Conservation (phyloP, 495 filamentous ascomycete species). For the Neurospora sp. region DNA sequence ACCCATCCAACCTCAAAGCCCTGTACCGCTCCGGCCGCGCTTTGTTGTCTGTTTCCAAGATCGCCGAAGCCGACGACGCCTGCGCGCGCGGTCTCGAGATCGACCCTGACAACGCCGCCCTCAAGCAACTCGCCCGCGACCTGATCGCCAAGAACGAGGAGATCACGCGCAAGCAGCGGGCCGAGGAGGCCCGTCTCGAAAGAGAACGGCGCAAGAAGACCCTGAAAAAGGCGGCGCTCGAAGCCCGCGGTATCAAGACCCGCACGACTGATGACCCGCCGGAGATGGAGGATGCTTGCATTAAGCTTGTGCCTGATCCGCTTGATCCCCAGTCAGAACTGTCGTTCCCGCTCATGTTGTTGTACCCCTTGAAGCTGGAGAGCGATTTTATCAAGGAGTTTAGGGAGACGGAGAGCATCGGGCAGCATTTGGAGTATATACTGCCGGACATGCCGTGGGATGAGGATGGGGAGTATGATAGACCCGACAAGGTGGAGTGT, state of each 20-base stretch:
- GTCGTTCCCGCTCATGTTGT: constrained; percentile 52
- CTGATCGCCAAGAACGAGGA: constrained; percentile 38
- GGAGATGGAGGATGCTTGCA: constrained; percentile 68
- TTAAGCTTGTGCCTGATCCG: constrained; percentile 61
- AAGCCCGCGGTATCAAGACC: constrained; percentile 58
- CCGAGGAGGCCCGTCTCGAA: constrained; percentile 41
- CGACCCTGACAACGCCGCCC: constrained; percentile 49
- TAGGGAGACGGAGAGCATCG: constrained; percentile 57
- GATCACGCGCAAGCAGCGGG: constrained; percentile 23
- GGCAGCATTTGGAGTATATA: constrained; percentile 68
- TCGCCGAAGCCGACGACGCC: constrained; percentile 67
- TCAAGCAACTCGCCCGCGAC: constrained; percentile 43
- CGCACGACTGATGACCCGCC: constrained; percentile 61
- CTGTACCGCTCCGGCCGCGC: constrained; percentile 75
- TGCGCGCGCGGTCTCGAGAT: constrained; percentile 58
- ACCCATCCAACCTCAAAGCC: constrained; percentile 73
- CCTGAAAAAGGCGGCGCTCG: constrained; percentile 60
- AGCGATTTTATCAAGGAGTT: constrained; percentile 86
- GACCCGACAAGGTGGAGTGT: constrained; percentile 57
- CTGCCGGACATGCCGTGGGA: constrained; percentile 77
- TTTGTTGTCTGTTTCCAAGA: constrained; percentile 59
- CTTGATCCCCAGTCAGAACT: constrained; percentile 12
- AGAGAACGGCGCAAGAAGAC: constrained; percentile 40
- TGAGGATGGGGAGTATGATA: constrained; percentile 50
- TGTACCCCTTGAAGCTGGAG: constrained; percentile 71